Percentiles rank a stretch among this genome's conserved stretches.
Conservation (phyloP, 1,284 basidiomycete species). For the Ganoderma leucocontextum region DNA sequence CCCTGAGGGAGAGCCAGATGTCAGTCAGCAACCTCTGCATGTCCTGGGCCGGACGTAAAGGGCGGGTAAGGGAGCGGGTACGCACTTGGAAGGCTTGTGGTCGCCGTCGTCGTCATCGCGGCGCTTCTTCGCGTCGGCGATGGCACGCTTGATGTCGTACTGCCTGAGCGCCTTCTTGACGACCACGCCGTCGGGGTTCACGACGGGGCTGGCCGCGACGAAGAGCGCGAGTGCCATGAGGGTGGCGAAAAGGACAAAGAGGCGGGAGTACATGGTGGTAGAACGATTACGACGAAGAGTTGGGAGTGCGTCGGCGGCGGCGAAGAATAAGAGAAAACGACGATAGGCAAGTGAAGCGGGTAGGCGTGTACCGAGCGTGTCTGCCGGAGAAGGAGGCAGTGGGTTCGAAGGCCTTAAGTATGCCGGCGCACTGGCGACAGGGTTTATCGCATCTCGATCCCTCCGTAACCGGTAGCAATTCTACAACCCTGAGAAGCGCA, state of each 20-base stretch:
- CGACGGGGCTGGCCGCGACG: slow-evolving; percentile 27
- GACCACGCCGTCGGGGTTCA: slow-evolving; percentile 23
- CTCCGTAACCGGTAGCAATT: background rate
- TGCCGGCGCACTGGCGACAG: slow-evolving; percentile 9
- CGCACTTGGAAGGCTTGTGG: slow-evolving; percentile 36
- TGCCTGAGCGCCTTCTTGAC: slow-evolving; percentile 43
- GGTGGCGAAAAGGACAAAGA: slow-evolving; percentile 34
- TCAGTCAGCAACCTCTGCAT: background rate
- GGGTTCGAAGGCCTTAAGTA: slow-evolving; percentile 21
- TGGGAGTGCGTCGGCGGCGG: slow-evolving; percentile 7
- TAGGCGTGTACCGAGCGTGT: slow-evolving; percentile 24
- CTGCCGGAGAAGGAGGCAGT: slow-evolving; percentile 7
- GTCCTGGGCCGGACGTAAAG: background rate
- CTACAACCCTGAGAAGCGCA: slow-evolving; percentile 23
- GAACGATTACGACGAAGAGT: background rate
- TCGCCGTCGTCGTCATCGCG: slow-evolving; percentile 21
- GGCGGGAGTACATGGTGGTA: slow-evolving; percentile 31
- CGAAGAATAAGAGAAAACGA: slow-evolving; percentile 13
- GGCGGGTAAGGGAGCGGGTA: background rate
- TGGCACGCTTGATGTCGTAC: slow-evolving; percentile 44
- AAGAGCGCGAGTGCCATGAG: slow-evolving; percentile 31
- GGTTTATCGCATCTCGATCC: slow-evolving; percentile 16
- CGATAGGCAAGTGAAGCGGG: slow-evolving; percentile 12
- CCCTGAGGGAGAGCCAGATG: background rate
- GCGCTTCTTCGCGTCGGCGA: slow-evolving; percentile 29